phyloP scores from a whole-genome alignment of 176 grass and related monocot species.

The Calamus simplicifolius region DNA sequence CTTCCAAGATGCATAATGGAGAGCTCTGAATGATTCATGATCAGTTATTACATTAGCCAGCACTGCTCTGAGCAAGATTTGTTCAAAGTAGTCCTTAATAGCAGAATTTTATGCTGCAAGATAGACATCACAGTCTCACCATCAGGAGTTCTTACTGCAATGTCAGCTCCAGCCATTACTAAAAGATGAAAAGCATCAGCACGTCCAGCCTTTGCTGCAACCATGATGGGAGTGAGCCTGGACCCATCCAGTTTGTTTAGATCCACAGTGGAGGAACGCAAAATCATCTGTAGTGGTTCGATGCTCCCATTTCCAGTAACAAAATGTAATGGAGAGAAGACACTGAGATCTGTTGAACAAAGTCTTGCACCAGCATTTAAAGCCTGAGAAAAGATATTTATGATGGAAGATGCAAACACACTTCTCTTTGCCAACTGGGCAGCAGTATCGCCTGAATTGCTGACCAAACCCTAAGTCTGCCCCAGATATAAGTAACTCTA shows the following conservation, averaged over 20 bases:
- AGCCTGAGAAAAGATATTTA: constrained; percentile 34
- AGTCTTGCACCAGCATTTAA: constrained; percentile 28
- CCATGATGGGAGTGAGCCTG: constrained; percentile 49
- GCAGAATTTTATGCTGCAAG: constrained; percentile 25
- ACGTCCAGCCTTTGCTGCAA: constrained; percentile 28
- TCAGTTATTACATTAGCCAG: constrained; percentile 28
- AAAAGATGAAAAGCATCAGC: constrained; percentile 45
- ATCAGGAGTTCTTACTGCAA: constrained; percentile 21
- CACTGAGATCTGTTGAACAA: constrained; percentile 27
- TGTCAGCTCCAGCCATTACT: constrained; percentile 62
- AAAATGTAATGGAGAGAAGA: constrained; percentile 54
- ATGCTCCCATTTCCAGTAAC: constrained; percentile 27
- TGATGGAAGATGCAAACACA: constrained; percentile 29
- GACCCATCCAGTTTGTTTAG: constrained; percentile 47
- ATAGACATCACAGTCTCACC: constrained; percentile 32
- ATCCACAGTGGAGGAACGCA: constrained; percentile 32
- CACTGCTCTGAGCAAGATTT: constrained; percentile 35
- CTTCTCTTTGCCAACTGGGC: constrained; percentile 27
- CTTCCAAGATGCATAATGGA: constrained; percentile 47
- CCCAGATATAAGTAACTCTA: constrained; percentile 41
- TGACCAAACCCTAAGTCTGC: constrained; percentile 45
- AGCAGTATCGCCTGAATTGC: constrained; percentile 31
- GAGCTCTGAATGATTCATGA: constrained; percentile 28
- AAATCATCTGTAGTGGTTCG: constrained; percentile 47
- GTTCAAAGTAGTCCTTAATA: constrained; percentile 39